Percentiles rank a stretch among this genome's conserved stretches.
Evolutionary conservation across 495 filamentous ascomycete genomes (phyloP).

Genomic region (Cetradonia linearis): DNA sequence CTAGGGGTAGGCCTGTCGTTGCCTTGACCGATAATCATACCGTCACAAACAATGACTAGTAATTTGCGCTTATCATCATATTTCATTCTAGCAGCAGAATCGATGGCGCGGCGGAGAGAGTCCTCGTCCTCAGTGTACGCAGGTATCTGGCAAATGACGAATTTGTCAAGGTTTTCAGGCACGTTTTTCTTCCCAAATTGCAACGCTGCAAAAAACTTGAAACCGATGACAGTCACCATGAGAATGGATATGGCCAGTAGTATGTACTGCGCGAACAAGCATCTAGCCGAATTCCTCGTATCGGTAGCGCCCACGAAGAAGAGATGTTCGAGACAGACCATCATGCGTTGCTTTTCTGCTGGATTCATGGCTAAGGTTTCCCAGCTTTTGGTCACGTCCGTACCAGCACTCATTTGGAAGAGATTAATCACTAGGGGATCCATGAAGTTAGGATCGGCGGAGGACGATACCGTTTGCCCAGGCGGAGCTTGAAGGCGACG

Average conservation of each 20-base stretch:
- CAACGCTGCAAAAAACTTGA: conserved; percentile 95
- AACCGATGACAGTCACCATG: conserved; percentile 68
- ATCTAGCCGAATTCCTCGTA: conserved; percentile 77
- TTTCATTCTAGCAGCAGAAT: conserved; percentile 88
- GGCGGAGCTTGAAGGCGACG: conserved; percentile 47
- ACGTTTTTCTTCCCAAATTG: conserved; percentile 87
- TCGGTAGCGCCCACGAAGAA: conserved; percentile 93
- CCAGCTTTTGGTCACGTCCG: conserved; percentile 80
- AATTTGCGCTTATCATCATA: conserved; percentile 99
- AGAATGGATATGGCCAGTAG: conserved; percentile 82
- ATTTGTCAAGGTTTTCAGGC: conserved; percentile 95
- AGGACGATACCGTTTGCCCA: conserved; percentile 38
- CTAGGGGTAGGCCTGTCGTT: conserved; percentile 92
- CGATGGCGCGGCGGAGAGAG: conserved; percentile 88
- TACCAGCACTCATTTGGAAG: conserved; percentile 64
- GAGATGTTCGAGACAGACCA: conserved; percentile 81
- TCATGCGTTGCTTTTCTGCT: conserved; percentile 53
- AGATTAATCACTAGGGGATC: conserved; percentile 58
- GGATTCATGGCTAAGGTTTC: conserved; percentile 49
- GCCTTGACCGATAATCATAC: conserved; percentile 98
- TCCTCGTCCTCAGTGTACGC: conserved; percentile 99
- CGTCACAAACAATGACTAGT: conserved; percentile 86
- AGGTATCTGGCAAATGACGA: conserved; percentile 94
- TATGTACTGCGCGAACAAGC: conserved; percentile 83
- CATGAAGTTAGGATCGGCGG: conserved; percentile 74